Percentiles rank a stretch among this genome's conserved stretches.
Evolutionary conservation across 257 asterid species (phyloP).

Genomic region (Solanum appendiculatum): DNA sequence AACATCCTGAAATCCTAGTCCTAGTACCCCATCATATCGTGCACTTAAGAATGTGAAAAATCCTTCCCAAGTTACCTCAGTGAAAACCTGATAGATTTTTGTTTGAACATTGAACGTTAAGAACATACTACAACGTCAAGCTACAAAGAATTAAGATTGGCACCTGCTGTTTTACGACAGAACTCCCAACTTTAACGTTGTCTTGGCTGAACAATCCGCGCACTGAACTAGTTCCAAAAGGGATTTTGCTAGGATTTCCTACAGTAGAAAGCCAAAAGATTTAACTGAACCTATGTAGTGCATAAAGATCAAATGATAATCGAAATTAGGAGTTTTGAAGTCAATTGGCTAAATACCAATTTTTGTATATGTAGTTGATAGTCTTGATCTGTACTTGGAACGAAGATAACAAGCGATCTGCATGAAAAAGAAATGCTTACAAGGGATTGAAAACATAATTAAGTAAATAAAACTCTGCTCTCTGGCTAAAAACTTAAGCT

Average conservation of each 20-base stretch:
- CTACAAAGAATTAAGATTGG: background rate
- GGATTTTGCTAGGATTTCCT: slow-evolving; percentile 17
- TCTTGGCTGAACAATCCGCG: slow-evolving; percentile 24
- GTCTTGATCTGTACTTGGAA: slow-evolving; percentile 13
- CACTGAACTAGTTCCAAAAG: slow-evolving; percentile 16
- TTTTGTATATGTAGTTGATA: slow-evolving; percentile 12
- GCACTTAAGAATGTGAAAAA: slow-evolving; percentile 15
- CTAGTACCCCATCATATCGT: slow-evolving; percentile 27
- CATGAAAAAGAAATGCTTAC: background rate
- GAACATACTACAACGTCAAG: background rate
- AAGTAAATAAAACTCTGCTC: background rate
- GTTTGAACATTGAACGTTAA: background rate
- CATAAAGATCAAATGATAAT: background rate
- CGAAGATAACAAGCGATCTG: slow-evolving; percentile 21
- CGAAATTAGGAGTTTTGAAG: background rate
- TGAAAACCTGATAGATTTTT: slow-evolving; percentile 13
- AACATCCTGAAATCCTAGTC: slow-evolving; percentile 26
- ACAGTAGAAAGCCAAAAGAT: background rate
- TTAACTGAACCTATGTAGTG: background rate
- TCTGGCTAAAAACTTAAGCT: background rate
- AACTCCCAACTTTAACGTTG: slow-evolving; percentile 10
- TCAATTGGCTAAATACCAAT: slow-evolving; percentile 3
- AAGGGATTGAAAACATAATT: background rate
- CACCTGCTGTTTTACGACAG: slow-evolving; percentile 11
- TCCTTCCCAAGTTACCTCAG: slow-evolving; percentile 20